Conservation (phyloP, 345 rosid species). For the Iberis pinnata region DNA sequence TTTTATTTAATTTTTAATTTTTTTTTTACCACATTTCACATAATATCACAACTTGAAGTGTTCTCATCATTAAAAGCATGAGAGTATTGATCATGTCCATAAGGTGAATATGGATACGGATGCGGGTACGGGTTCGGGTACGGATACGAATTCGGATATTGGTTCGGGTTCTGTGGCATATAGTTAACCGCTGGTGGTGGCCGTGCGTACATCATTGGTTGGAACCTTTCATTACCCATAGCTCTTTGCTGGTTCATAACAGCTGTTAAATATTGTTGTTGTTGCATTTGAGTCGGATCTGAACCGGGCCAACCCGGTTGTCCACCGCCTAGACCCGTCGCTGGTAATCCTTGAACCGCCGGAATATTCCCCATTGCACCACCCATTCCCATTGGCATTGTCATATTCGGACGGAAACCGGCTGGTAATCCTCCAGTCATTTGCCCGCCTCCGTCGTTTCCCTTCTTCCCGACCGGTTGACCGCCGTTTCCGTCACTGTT, state of each 20-base stretch:
- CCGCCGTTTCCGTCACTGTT: conserved; percentile 36
- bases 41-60: conserved; percentile 76
- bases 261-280: conserved; percentile 54
- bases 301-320: conserved; percentile 52
- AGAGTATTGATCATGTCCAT: conserved; percentile 36
- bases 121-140: conserved; percentile 39
- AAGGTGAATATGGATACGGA: conserved; percentile 27
- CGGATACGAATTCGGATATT: conserved; percentile 41
- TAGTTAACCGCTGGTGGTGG: conserved; percentile 83
- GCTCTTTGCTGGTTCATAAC: conserved; percentile 89
- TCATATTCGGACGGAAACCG: conserved; percentile 26
- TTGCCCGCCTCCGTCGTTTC: conserved; percentile 25
- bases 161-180: conserved; percentile 47
- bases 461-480: conserved; percentile 23
- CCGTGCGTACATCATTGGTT: conserved; percentile 83
- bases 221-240: conserved; percentile 72
- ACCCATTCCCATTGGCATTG: conserved; percentile 37
- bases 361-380: conserved; percentile 40
- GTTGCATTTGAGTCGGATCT: conserved; percentile 58
- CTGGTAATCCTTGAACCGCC: conserved; percentile 85
- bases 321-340: conserved; percentile 37
- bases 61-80: conserved; percentile 79
- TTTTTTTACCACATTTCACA: conserved; percentile 41
- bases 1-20: conserved; percentile 15
- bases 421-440: conserved; percentile 19